Conservation (phyloP, 2,329 filamentous ascomycete species). For the Trichoderma sp. region DNA sequence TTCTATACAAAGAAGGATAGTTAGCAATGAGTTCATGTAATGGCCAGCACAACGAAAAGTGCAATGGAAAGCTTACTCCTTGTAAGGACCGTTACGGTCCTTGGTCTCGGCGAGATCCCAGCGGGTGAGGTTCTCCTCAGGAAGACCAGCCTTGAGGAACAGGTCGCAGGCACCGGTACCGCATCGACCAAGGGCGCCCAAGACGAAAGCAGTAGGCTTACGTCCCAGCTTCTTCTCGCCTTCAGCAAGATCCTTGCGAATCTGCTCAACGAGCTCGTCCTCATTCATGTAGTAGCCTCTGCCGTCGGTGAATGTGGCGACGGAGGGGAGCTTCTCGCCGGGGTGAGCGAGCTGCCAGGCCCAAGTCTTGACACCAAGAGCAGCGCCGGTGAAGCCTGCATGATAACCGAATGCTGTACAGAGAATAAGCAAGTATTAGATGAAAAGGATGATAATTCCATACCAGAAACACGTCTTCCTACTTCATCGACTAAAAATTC, state of each 20-base stretch:
- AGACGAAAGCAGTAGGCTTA: conserved; percentile 81
- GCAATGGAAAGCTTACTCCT: conserved; percentile 50
- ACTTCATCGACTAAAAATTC: conserved; percentile 51
- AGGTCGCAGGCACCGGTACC: conserved; percentile 83
- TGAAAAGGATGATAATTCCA: no score
- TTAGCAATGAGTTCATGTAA: neutral
- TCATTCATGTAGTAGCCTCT: conserved; percentile 75
- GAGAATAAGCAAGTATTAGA: no score
- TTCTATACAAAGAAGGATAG: conserved; percentile 40
- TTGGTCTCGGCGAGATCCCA: conserved; percentile 79
- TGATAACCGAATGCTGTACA: conserved; percentile 65
- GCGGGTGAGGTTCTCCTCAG: conserved; percentile 51
- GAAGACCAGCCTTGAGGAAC: conserved; percentile 69
- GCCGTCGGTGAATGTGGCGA: conserved; percentile 41
- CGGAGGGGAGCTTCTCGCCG: conserved; percentile 64
- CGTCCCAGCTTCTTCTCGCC: conserved; percentile 71
- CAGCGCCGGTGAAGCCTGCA: conserved; percentile 76
- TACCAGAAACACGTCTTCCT: neutral
- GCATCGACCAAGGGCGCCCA: conserved; percentile 78
- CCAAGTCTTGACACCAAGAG: conserved; percentile 79
- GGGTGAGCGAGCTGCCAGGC: conserved; percentile 77
- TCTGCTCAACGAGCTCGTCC: conserved; percentile 51
- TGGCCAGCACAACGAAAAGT: neutral
- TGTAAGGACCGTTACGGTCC: conserved; percentile 70
- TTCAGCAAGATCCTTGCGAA: conserved; percentile 55